phyloP scores from a whole-genome alignment of 23 red algal species.

The Rhodosorus marinus region DNA sequence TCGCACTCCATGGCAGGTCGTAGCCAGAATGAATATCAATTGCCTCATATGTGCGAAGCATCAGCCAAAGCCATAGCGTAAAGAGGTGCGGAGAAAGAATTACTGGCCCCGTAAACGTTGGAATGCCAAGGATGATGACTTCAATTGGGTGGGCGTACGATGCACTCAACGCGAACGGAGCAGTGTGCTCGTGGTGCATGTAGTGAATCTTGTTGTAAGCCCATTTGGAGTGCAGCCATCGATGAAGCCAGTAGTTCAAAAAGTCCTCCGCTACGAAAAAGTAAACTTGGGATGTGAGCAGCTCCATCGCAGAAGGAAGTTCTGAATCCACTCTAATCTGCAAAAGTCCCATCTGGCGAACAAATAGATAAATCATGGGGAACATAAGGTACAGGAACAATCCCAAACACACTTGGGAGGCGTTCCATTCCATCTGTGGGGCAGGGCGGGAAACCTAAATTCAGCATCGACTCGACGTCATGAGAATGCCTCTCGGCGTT shows the following conservation, averaged over 20 bases:
- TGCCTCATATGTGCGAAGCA: slow-evolving; percentile 32
- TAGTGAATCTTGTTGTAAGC: slow-evolving; percentile 15
- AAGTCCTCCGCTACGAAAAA: slow-evolving; percentile 31
- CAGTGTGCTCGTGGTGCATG: slow-evolving; percentile 15
- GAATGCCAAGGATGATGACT: slow-evolving; percentile 14
- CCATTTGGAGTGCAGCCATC: slow-evolving; percentile 34
- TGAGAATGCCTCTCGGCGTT: not conserved
- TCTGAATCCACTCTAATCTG: too few species aligned
- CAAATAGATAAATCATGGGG: slow-evolving; percentile 11
- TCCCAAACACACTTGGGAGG: not conserved
- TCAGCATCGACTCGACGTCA: too few species aligned
- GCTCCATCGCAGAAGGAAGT: too few species aligned
- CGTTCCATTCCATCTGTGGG: not conserved
- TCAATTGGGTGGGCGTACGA: slow-evolving; percentile 27
- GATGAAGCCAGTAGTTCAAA: slow-evolving; percentile 36
- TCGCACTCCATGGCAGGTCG: slow-evolving; percentile 31
- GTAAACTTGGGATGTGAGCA: slow-evolving; percentile 1
- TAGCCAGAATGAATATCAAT: slow-evolving; percentile 42
- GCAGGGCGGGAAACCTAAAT: too few species aligned
- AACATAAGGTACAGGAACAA: slow-evolving; percentile 17
- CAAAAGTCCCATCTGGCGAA: too few species aligned
- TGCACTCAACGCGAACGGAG: slow-evolving; percentile 20
- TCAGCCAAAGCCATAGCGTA: slow-evolving; percentile 23
- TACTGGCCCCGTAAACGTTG: slow-evolving; percentile 16
- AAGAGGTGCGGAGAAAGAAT: slow-evolving; percentile 15